Percentiles rank a stretch among this genome's conserved stretches.
phyloP scores from a whole-genome alignment of 2,329 filamentous ascomycete species.

The Ceratocystis colombiana region DNA sequence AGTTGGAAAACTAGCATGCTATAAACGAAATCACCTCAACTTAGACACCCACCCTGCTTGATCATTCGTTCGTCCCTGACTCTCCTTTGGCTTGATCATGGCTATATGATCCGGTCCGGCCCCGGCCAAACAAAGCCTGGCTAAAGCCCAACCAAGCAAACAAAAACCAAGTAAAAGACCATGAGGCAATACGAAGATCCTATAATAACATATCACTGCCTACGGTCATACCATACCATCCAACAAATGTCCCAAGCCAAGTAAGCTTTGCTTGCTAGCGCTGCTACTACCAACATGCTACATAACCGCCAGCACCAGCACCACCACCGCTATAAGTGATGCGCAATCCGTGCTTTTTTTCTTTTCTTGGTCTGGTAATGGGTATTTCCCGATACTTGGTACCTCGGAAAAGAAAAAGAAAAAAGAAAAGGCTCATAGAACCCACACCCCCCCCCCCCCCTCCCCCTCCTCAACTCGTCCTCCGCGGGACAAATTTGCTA shows the following conservation, averaged over 20 bases:
- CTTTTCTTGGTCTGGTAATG: neutral
- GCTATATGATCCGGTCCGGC: neutral
- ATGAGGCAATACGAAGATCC: constrained; percentile 7
- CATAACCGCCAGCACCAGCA: neutral
- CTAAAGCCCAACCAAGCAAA: neutral
- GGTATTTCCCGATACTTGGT: neutral
- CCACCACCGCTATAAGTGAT: neutral
- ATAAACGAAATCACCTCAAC: neutral
- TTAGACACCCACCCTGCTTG: neutral
- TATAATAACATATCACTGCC: constrained; percentile 1
- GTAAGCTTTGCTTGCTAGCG: constrained; percentile 5
- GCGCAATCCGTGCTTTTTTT: neutral
- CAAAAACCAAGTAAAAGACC: neutral
- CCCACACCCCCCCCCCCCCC: neutral
- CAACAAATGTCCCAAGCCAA: neutral
- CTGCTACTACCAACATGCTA: constrained; percentile 11
- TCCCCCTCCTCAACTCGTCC: neutral
- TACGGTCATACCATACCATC: neutral
- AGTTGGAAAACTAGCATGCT: too few species aligned
- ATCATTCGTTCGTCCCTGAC: neutral
- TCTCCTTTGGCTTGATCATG: neutral
- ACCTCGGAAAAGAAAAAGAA: neutral
- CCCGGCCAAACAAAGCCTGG: neutral
- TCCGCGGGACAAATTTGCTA: too few species aligned
- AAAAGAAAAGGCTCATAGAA: neutral